Evolutionary conservation across 78 protist genomes (phyloP), one percentile per base, ranked within the genome.

Genomic region (Neovahlkampfia damariscottae): DNA sequence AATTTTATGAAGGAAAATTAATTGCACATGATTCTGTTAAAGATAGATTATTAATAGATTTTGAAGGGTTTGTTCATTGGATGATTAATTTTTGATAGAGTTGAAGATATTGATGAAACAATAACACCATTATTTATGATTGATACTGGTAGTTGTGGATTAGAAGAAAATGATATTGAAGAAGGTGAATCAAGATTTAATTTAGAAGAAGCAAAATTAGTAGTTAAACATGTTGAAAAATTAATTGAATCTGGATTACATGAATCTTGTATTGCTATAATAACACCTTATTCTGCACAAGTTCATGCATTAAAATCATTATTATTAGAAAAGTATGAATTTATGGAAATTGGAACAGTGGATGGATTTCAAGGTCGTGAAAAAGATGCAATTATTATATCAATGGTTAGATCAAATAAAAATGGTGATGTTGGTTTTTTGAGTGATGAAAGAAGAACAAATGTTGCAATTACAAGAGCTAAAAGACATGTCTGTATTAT

Each of bases 361-460:
- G 96, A 92, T 79, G 94, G 95, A 6, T 92, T 92, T 70, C 96
- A 92, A 58, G 96, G 96, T 27, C 80, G 95, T 27, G 96, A 92
- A 74, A 92, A 91, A 71, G 96, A 92, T 38, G 94, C 83, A 7
- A 76, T 92, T 32, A 40, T 92, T 19, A 79, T 92, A n/a, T 79
- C 86, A 9, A 30, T 83, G 1, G 92, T 88, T 38, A 59, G 95
- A 67, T 5, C 91, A 67, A 76, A 86, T 80, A 19, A 39, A 76
- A n/a, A 31, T 71, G 41, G 86, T 41, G 82, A 80, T 8, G 76
- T 88, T 8, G 92, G 92, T 68, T 88, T 88, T 72, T 78, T 88
- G 1, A 0, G 29, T 2, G 92, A 88, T 9, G n/a, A 69, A 0
- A 50, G 92, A 1, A 75, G 92, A 28, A 8, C 85, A 58, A 88